These are phyloP conservation scores for Eucalyptus viminalis DNA, from an alignment of 345 rosid genomes.

Conservation along the genomic window DNA sequence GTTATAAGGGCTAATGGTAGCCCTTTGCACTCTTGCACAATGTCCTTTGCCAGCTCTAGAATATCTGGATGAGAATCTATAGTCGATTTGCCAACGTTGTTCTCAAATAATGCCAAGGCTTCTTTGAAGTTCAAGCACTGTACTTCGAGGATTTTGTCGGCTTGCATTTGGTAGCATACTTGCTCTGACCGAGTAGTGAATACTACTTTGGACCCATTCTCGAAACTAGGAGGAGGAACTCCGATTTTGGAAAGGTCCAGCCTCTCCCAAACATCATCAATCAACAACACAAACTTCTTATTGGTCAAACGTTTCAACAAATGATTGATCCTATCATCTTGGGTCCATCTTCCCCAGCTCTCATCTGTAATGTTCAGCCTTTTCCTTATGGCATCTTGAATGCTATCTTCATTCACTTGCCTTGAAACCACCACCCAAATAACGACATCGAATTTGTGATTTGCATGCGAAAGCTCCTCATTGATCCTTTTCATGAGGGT, in stretches of 20 bases:
- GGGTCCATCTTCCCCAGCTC: neutral
- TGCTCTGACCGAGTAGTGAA: neutral
- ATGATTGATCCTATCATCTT: neutral
- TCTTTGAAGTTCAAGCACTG: neutral
- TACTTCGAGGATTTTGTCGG: neutral
- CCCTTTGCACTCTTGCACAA: too few relatives aligned
- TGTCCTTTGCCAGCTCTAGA: too few relatives aligned
- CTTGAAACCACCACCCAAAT: neutral
- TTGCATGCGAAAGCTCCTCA: neutral
- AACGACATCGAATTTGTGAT: neutral
- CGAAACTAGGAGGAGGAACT: neutral
- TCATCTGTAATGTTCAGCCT: neutral
- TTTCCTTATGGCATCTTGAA: neutral
- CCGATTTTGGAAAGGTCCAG: neutral
- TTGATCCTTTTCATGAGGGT: neutral
- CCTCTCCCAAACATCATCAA: neutral
- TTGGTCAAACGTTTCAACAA: neutral
- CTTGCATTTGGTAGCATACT: neutral
- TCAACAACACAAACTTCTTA: neutral
- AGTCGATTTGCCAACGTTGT: neutral
- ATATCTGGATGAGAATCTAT: neutral
- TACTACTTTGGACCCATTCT: neutral
- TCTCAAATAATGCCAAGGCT: neutral
- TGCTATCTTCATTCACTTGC: neutral
- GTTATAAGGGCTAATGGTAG: too few relatives aligned